Percentiles rank a stretch among this genome's conserved stretches.
phyloP scores from a whole-genome alignment of 768 basidiomycete species.

The Symmetrospora coprosmae region DNA sequence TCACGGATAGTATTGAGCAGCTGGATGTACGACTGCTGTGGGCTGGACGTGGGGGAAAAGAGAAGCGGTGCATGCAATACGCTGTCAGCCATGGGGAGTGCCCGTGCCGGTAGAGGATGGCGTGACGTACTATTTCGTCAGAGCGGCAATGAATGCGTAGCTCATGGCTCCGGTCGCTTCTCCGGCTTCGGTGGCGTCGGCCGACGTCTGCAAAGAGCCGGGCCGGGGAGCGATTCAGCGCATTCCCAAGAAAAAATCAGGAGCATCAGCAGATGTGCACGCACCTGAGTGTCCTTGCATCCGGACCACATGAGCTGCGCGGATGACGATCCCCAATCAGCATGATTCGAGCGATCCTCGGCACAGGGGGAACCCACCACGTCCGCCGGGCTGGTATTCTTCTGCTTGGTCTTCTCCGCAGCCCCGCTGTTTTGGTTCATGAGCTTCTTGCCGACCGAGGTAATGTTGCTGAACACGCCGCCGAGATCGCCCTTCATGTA shows the following conservation, averaged over 20 bases:
- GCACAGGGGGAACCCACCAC: slow-evolving; percentile 47
- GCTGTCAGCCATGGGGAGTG: too few species aligned
- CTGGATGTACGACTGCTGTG: slow-evolving; percentile 35
- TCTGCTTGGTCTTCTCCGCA: slow-evolving; percentile 45
- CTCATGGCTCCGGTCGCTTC: slow-evolving; percentile 43
- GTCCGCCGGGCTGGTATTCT: slow-evolving; percentile 36
- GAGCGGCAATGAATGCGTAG: slow-evolving; percentile 29
- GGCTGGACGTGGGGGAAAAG: too few species aligned
- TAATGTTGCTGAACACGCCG: slow-evolving; percentile 59
- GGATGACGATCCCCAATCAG: not conserved
- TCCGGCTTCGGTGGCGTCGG: slow-evolving; percentile 42
- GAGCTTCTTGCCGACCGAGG: slow-evolving; percentile 59
- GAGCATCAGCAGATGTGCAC: too few species aligned
- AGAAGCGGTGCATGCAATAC: too few species aligned
- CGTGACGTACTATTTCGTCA: too few species aligned
- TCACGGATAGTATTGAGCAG: slow-evolving; percentile 39
- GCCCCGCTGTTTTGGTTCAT: slow-evolving; percentile 55
- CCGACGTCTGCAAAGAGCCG: slow-evolving; percentile 35
- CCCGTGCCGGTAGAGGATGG: too few species aligned
- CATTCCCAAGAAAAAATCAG: too few species aligned
- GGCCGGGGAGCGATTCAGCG: slow-evolving; percentile 24
- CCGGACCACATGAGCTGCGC: slow-evolving; percentile 36
- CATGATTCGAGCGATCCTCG: slow-evolving; percentile 29
- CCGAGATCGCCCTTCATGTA: slow-evolving; percentile 68
- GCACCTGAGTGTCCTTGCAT: slow-evolving; percentile 41